phyloP scores from a whole-genome alignment of 1,284 basidiomycete species.

The Xerocomus nothofagi region DNA sequence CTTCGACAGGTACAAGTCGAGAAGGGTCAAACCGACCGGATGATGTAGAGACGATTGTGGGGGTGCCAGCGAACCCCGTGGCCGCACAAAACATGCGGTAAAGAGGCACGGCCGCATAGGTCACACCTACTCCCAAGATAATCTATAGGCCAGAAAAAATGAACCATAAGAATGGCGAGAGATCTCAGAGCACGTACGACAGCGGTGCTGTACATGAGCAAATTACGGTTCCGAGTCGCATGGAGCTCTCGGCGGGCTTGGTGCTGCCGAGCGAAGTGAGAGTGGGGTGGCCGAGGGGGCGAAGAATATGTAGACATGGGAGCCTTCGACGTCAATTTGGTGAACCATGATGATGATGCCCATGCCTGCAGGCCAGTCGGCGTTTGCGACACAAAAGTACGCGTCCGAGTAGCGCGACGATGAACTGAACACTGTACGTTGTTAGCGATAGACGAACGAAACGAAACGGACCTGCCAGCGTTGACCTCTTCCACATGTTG shows the following conservation, averaged over 20 bases:
- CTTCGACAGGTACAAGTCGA: slow-evolving; percentile 74
- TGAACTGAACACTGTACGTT: background rate
- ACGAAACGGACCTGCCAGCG: slow-evolving; percentile 4
- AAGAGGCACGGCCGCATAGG: slow-evolving; percentile 95
- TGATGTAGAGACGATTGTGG: slow-evolving; percentile 66
- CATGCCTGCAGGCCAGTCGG: slow-evolving; percentile 1
- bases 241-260: slow-evolving; percentile 39
- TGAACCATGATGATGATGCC: background rate
- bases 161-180: background rate
- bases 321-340: background rate
- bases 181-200: slow-evolving; percentile 50
- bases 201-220: slow-evolving; percentile 80
- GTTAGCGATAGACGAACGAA: background rate
- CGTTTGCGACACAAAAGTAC: background rate
- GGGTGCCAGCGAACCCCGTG: slow-evolving; percentile 96
- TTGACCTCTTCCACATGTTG: slow-evolving; percentile 4
- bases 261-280: slow-evolving; percentile 20
- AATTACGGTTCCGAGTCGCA: slow-evolving; percentile 60
- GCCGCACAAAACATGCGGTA: slow-evolving; percentile 98
- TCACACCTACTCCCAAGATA: slow-evolving; percentile 77
- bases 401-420: background rate
- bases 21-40: slow-evolving; percentile 79
- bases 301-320: slow-evolving; percentile 15
- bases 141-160: slow-evolving; percentile 50
- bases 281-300: background rate